Evolutionary conservation across 176 grass and related monocot genomes (phyloP).

Genomic region (Oryza rufipogon): DNA sequence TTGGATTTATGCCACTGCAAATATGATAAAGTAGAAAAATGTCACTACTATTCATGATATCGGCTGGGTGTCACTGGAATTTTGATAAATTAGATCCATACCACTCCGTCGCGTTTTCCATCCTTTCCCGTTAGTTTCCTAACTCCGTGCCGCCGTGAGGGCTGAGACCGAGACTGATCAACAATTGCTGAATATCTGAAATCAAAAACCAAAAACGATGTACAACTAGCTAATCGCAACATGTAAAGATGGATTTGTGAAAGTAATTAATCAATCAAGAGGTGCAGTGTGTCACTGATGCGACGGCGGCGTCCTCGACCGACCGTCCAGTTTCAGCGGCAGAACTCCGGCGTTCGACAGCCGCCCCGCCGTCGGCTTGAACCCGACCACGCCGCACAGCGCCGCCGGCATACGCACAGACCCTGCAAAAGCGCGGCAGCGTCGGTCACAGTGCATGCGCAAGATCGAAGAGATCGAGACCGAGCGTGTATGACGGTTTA

Average conservation of each 20-base stretch:
- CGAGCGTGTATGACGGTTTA: no score
- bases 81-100: no score
- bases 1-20: no score
- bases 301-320: slow-evolving; percentile 89
- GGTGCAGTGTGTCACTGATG: slow-evolving; percentile 45
- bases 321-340: slow-evolving; percentile 93
- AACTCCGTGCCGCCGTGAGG: no score
- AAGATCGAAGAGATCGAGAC: no score
- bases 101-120: no score
- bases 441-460: no score
- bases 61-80: no score
- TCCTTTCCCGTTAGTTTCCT: no score
- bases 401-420: slow-evolving; percentile 92
- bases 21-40: no score
- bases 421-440: slow-evolving; percentile 26
- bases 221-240: neutral
- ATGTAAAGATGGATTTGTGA: neutral
- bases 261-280: neutral
- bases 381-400: slow-evolving; percentile 86
- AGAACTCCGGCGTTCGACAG: slow-evolving; percentile 84
- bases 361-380: slow-evolving; percentile 88
- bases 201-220: neutral
- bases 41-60: no score
- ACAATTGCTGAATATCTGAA: slow-evolving; percentile 92
- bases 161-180: slow-evolving; percentile 35